A percentile compares a stretch with the other conserved stretches of the same genome.
Conservation (phyloP, 164 flowering plant genomes). For the Kalanchoe fedtschenkoi region DNA sequence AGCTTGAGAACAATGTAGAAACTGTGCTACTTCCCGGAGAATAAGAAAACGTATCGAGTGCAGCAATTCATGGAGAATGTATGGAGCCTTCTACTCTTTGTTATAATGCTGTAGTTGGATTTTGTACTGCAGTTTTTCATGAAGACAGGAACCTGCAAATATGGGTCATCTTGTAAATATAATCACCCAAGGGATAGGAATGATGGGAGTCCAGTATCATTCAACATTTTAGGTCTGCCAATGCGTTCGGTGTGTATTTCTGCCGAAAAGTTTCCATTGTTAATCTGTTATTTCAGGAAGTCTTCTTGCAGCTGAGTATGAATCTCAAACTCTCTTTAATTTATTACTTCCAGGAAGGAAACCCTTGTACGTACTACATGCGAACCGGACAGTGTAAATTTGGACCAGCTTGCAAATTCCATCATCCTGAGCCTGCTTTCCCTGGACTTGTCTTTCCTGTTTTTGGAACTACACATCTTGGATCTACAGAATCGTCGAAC, state of each 20-base stretch:
- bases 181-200: conserved; percentile 58
- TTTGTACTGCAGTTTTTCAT: conserved; percentile 43
- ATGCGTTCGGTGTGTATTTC: conserved; percentile 44
- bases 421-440: conserved; percentile 63
- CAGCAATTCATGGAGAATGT: neutral
- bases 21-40: too few relatives aligned
- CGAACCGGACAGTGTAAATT: conserved; percentile 61
- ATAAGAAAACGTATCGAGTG: neutral
- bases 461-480: conserved; percentile 28
- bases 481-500: conserved; percentile 29
- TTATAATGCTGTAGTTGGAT: conserved; percentile 6
- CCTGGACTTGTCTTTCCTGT: conserved; percentile 29
- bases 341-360: conserved; percentile 41
- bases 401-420: conserved; percentile 74
- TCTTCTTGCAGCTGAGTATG: neutral
- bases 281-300: neutral
- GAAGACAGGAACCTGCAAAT: conserved; percentile 71
- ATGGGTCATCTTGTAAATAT: conserved; percentile 61
- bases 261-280: neutral
- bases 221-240: conserved; percentile 51
- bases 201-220: conserved; percentile 43
- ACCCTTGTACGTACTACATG: conserved; percentile 56
- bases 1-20: too few relatives aligned
- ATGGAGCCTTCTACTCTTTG: neutral
- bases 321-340: neutral